Percentiles rank a stretch among this genome's conserved stretches.
Conservation (phyloP, 2,329 filamentous ascomycete genomes). For the Ophiosphaerella herpotricha region DNA sequence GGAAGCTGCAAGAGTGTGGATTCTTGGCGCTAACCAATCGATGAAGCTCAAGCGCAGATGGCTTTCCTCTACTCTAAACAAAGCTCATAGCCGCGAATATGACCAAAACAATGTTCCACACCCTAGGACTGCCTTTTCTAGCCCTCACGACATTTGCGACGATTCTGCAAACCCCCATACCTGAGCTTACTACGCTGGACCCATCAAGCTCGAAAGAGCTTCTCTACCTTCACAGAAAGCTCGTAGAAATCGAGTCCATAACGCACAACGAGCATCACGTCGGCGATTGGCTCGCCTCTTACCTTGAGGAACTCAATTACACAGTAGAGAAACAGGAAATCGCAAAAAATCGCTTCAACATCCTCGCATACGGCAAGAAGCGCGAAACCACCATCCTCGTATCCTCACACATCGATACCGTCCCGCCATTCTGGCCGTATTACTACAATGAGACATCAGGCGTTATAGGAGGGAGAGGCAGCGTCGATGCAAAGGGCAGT, state of each 20-base stretch:
- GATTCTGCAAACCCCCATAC: constrained; percentile 3
- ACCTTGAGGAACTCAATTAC: constrained; percentile 66
- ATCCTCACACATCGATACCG: constrained; percentile 81
- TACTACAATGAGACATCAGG: constrained; percentile 54
- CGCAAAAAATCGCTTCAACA: constrained; percentile 67
- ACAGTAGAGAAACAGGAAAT: constrained; percentile 64
- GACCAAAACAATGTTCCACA: constrained; percentile 19
- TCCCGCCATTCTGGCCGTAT: constrained; percentile 71
- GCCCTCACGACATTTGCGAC: constrained; percentile 11
- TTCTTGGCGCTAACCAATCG: background rate
- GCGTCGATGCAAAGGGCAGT: constrained; percentile 63
- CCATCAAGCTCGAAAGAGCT: constrained; percentile 52
- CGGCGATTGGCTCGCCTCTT: constrained; percentile 69
- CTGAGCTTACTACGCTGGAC: constrained; percentile 22
- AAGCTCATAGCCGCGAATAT: too few species aligned
- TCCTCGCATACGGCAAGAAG: constrained; percentile 67
- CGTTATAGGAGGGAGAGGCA: constrained; percentile 71
- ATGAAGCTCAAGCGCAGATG: constrained; percentile 8
- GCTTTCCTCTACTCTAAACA: background rate
- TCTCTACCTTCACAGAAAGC: constrained; percentile 72
- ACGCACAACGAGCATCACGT: constrained; percentile 70
- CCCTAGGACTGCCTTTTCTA: constrained; percentile 15
- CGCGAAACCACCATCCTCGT: constrained; percentile 66
- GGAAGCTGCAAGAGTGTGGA: too few species aligned
- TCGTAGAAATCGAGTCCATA: constrained; percentile 76